A percentile compares a stretch with the other conserved stretches of the same genome.
These are phyloP conservation scores for Thraustochytrium striatum DNA, from an alignment of 352 stramenopile genomes.

Conservation along the genomic window DNA sequence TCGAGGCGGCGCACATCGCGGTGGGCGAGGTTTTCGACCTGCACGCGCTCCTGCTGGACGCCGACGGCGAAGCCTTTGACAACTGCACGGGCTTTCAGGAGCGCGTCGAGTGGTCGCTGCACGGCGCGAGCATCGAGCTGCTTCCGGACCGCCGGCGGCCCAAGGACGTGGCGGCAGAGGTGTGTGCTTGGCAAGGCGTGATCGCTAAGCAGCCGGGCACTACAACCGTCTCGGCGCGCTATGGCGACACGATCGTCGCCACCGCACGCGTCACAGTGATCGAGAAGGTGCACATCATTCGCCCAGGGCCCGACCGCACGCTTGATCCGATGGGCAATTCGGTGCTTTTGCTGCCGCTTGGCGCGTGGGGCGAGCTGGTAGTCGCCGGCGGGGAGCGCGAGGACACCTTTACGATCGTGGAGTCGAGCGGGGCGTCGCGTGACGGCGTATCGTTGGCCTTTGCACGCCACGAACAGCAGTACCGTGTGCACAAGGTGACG, in stretches of 20 bases:
- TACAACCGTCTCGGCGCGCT: neutral
- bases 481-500: slow-evolving; percentile 10
- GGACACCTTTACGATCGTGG: neutral
- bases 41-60: slow-evolving; percentile 4
- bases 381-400: neutral
- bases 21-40: slow-evolving; percentile 10
- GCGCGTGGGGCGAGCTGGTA: neutral
- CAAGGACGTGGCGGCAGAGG: neutral
- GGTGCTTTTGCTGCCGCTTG: neutral
- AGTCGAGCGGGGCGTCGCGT: neutral
- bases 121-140: neutral
- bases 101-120: neutral
- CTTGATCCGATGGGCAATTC: neutral
- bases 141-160: neutral
- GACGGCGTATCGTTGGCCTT: neutral
- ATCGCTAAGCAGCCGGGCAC: neutral
- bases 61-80: neutral
- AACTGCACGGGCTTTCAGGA: slow-evolving; percentile 22
- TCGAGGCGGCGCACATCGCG: neutral
- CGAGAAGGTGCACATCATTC: neutral
- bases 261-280: neutral
- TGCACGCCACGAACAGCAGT: neutral
- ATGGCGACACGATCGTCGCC: neutral
- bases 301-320: neutral
- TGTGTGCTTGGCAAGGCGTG: neutral